Conservation (phyloP, 768 basidiomycete species). For the Lactarius trivialis region DNA sequence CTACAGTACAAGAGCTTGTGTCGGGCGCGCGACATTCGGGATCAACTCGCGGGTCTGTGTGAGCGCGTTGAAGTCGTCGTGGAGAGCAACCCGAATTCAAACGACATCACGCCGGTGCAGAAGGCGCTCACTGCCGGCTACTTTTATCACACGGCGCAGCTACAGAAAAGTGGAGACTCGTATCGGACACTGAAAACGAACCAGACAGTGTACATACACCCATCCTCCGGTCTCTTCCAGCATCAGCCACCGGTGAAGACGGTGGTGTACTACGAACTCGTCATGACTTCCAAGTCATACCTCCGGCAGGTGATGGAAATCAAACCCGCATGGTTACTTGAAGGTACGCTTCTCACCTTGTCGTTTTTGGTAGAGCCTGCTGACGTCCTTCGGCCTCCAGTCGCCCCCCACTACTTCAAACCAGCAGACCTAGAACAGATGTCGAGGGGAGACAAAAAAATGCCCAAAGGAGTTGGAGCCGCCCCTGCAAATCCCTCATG, state of each 20-base stretch:
- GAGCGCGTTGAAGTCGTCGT: slow-evolving; percentile 95
- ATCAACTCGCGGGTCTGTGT: slow-evolving; percentile 90
- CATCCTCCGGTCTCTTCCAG: slow-evolving; percentile 92
- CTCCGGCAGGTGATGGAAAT: slow-evolving; percentile 99
- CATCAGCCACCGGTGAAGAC: slow-evolving; percentile 90
- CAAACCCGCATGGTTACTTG: slow-evolving; percentile 88
- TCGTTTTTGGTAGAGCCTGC: slow-evolving; percentile 8
- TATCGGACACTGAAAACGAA: slow-evolving; percentile 95
- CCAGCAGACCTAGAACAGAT: slow-evolving; percentile 74
- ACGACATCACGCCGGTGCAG: slow-evolving; percentile 88
- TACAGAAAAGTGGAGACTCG: slow-evolving; percentile 95
- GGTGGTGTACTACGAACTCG: slow-evolving; percentile 91
- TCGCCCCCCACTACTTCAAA: slow-evolving; percentile 97
- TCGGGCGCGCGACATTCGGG: slow-evolving; percentile 92
- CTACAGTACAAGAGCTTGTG: slow-evolving; percentile 91
- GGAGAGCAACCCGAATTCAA: slow-evolving; percentile 80
- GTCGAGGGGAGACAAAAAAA: slow-evolving; percentile 80
- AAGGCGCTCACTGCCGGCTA: slow-evolving; percentile 95
- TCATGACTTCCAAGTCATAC: slow-evolving; percentile 96
- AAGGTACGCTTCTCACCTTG: slow-evolving; percentile 47
- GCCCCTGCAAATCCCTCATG: slow-evolving; percentile 17
- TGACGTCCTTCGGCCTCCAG: slow-evolving; percentile 34
- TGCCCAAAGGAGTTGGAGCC: slow-evolving; percentile 71
- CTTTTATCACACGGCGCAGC: slow-evolving; percentile 90
- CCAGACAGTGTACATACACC: slow-evolving; percentile 96